Conservation (phyloP, 2,329 filamentous ascomycete species). For the Amylocarpus encephaloides region DNA sequence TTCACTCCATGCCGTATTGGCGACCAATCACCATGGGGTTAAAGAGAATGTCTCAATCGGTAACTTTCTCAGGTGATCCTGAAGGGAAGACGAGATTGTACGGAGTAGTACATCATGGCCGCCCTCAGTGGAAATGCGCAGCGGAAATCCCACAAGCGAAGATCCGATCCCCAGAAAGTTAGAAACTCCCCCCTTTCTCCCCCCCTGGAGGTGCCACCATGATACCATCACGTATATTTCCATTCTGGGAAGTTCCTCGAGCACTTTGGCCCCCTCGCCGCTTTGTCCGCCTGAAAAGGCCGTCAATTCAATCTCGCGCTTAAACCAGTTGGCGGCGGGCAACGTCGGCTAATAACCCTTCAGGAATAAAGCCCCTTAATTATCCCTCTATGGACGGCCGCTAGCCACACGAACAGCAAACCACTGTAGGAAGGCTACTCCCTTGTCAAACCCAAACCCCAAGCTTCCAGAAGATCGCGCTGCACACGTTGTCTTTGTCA, state of each 20-base stretch:
- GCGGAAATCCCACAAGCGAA: too few species aligned
- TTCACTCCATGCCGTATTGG: too few species aligned
- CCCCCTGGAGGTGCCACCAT: neutral
- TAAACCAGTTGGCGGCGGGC: neutral
- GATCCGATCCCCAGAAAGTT: neutral
- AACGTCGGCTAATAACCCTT: neutral
- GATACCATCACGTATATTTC: neutral
- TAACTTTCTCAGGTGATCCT: too few species aligned
- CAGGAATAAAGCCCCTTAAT: neutral
- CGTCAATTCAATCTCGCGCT: neutral
- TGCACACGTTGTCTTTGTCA: conserved; percentile 25
- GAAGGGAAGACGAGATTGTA: too few species aligned
- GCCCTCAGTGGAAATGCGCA: too few species aligned
- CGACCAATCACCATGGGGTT: too few species aligned
- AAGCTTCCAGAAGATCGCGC: neutral
- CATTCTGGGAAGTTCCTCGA: neutral
- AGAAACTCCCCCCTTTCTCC: neutral
- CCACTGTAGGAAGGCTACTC: conserved; percentile 17
- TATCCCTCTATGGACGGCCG: neutral
- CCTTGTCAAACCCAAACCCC: conserved; percentile 29
- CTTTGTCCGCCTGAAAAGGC: neutral
- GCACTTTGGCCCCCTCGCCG: neutral
- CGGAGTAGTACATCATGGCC: too few species aligned
- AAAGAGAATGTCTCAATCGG: too few species aligned
- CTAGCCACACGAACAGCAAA: too few species aligned